Conservation (phyloP, 306 rosid species). For the Casuarina glauca region DNA sequence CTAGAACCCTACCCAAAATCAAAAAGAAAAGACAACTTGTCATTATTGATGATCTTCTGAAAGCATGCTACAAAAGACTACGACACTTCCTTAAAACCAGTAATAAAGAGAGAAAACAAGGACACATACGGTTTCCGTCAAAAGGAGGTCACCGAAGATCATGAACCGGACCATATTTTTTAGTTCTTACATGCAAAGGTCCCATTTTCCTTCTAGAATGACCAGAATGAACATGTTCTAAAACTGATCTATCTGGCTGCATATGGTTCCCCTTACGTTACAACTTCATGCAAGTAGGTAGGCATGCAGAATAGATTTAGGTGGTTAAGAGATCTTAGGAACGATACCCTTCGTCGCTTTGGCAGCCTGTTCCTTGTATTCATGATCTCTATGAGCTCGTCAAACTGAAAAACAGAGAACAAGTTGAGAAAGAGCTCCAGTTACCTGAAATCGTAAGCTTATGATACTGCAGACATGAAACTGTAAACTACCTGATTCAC, state of each 20-base stretch:
- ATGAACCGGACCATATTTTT: not conserved
- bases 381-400: slow-evolving; percentile 39
- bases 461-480: not conserved
- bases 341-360: slow-evolving; percentile 27
- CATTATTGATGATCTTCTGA: too few relatives aligned
- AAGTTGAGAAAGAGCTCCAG: too few relatives aligned
- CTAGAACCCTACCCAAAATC: slow-evolving; percentile 16
- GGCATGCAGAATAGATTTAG: not conserved
- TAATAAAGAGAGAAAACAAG: too few relatives aligned
- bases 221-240: not conserved
- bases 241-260: too few relatives aligned
- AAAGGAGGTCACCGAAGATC: not conserved
- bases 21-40: too few relatives aligned
- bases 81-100: not conserved
- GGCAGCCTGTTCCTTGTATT: slow-evolving; percentile 17
- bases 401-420: slow-evolving; percentile 30
- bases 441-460: not conserved
- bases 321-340: slow-evolving; percentile 4
- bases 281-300: not conserved
- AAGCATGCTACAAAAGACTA: too few relatives aligned
- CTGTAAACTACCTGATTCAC: slow-evolving; percentile 32
- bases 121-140: not conserved
- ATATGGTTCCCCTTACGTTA: not conserved
- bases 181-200: not conserved
- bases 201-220: not conserved